Conservation (phyloP, 352 stramenopile species). For the Nothophytophthora sp. region DNA sequence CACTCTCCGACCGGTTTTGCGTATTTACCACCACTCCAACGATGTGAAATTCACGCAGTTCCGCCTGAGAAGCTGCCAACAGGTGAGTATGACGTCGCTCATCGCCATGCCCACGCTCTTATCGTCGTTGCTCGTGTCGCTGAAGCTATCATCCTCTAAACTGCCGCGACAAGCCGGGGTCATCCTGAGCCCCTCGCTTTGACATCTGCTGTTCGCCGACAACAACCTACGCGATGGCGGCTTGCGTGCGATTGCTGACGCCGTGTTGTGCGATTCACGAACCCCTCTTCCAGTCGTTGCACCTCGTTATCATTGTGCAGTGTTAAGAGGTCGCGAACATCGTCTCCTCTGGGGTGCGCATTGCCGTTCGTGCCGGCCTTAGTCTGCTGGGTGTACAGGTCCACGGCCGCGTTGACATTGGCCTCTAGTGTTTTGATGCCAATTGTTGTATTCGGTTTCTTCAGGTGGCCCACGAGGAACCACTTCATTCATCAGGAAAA, state of each 20-base stretch:
- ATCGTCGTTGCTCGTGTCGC: slow-evolving; percentile 28
- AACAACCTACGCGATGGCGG: slow-evolving; percentile 64
- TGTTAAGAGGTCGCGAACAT: too few species aligned
- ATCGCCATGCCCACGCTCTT: slow-evolving; percentile 46
- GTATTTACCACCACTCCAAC: slow-evolving; percentile 14
- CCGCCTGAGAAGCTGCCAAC: slow-evolving; percentile 35
- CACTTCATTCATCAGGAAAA: too few species aligned
- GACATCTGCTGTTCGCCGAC: slow-evolving; percentile 35
- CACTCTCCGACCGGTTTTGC: slow-evolving; percentile 43
- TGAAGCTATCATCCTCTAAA: slow-evolving; percentile 54
- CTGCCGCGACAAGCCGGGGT: slow-evolving; percentile 59
- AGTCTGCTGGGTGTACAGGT: too few species aligned
- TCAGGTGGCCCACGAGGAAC: too few species aligned
- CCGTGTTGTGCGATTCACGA: too few species aligned
- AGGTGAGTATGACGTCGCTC: slow-evolving; percentile 62
- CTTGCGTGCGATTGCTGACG: slow-evolving; percentile 48
- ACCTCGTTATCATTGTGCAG: too few species aligned
- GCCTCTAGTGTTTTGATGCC: too few species aligned
- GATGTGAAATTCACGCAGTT: slow-evolving; percentile 25
- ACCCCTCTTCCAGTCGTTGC: too few species aligned
- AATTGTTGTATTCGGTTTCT: too few species aligned
- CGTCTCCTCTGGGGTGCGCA: too few species aligned
- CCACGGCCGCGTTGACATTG: too few species aligned
- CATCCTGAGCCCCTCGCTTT: slow-evolving; percentile 41
- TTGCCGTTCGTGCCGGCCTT: too few species aligned